Percentiles rank a stretch among this genome's conserved stretches.
phyloP scores from a whole-genome alignment of 1,284 basidiomycete genomes.

The Fomitopsis betulina region DNA sequence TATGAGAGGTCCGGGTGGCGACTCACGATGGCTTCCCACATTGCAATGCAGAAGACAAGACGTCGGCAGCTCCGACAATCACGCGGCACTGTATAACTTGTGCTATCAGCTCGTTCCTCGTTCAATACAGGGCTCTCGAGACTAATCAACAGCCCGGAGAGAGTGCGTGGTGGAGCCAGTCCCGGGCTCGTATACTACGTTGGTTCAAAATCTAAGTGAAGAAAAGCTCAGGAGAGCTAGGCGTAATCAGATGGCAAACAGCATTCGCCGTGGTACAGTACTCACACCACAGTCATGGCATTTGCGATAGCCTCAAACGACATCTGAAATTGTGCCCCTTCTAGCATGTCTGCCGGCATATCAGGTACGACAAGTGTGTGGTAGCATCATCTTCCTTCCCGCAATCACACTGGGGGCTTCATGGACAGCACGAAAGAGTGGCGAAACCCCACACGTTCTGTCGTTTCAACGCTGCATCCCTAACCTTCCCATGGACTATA shows the following conservation, averaged over 20 bases:
- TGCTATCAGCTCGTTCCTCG: not conserved
- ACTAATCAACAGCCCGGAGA: not conserved
- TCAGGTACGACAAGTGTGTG: not conserved
- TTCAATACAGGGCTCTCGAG: not conserved
- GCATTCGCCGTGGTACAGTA: not conserved
- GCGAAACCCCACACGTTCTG: not conserved
- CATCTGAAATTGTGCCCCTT: not conserved
- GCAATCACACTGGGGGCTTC: not conserved
- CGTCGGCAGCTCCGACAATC: not conserved
- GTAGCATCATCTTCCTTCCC: not conserved
- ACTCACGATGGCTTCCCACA: not conserved
- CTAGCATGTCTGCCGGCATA: not conserved
- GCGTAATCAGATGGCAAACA: not conserved
- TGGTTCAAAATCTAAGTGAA: not conserved
- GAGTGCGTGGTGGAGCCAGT: not conserved
- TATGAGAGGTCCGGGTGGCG: not conserved
- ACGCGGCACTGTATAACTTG: not conserved
- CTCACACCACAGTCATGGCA: not conserved
- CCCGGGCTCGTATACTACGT: not conserved
- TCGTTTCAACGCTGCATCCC: not conserved
- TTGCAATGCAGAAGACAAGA: not conserved
- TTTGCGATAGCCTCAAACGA: not conserved
- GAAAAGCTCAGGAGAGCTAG: not conserved
- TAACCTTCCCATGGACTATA: not conserved
- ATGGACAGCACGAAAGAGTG: not conserved